Evolutionary conservation across 768 basidiomycete species (phyloP).

Genomic region (Auriscalpium vulgare): DNA sequence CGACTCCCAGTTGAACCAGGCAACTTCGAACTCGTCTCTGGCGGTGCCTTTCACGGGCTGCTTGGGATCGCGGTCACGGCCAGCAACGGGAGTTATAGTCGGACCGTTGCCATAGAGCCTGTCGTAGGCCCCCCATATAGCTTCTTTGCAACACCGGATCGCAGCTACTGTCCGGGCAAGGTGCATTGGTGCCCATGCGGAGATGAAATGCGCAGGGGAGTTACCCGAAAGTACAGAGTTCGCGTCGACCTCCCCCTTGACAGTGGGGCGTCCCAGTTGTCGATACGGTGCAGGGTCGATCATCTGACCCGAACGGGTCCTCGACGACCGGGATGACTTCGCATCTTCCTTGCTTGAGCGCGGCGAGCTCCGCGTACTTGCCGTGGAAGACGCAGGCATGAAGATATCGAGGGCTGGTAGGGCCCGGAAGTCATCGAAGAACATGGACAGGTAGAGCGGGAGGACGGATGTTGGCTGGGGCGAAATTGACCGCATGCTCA

Average conservation of each 20-base stretch:
- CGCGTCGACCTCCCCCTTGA: slow-evolving; percentile 6
- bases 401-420: slow-evolving; percentile 12
- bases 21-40: slow-evolving; percentile 55
- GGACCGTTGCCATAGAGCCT: slow-evolving; percentile 29
- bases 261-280: slow-evolving; percentile 6
- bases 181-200: slow-evolving; percentile 55
- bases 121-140: slow-evolving; percentile 59
- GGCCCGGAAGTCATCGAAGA: slow-evolving; percentile 10
- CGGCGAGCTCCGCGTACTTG: neutral
- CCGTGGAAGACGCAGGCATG: neutral
- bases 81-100: slow-evolving; percentile 8
- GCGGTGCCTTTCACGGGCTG: slow-evolving; percentile 23
- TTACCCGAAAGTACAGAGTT: slow-evolving; percentile 2
- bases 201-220: slow-evolving; percentile 24
- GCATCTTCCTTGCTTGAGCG: neutral
- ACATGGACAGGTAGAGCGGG: slow-evolving; percentile 13
- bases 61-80: neutral
- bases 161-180: slow-evolving; percentile 50
- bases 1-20: slow-evolving; percentile 68
- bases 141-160: slow-evolving; percentile 58
- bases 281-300: slow-evolving; percentile 13
- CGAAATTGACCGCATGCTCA: slow-evolving; percentile 10
- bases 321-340: neutral
- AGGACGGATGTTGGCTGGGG: slow-evolving; percentile 10
- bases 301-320: neutral